phyloP scores from a whole-genome alignment of 257 asterid genomes.

The Plantago major region DNA sequence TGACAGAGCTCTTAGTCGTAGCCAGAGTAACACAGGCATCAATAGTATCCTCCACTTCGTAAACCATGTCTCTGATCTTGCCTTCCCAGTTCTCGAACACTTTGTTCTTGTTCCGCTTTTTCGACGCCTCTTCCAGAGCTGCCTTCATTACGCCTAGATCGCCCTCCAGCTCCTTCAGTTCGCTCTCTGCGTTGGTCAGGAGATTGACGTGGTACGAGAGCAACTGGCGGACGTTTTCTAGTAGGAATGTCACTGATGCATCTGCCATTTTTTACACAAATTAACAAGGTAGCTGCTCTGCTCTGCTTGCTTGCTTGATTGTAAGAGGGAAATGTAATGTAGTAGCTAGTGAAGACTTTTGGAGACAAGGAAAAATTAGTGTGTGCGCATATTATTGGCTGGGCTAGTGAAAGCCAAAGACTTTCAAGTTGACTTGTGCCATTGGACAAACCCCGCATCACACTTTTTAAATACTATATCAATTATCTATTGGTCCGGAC shows the following conservation, averaged over 20 bases:
- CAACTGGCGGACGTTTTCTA: not conserved
- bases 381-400: too few species aligned
- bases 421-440: too few species aligned
- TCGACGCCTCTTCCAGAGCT: not conserved
- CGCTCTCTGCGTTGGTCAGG: not conserved
- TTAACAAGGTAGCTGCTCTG: too few species aligned
- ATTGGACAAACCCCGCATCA: too few species aligned
- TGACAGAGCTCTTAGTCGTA: not conserved
- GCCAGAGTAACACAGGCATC: not conserved
- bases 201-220: not conserved
- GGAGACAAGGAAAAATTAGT: too few species aligned
- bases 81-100: conserved; percentile 2
- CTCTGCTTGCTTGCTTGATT: too few species aligned
- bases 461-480: too few species aligned
- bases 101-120: not conserved
- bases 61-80: not conserved
- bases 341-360: too few species aligned
- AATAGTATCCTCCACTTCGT: conserved; percentile 6
- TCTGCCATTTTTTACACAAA: conserved; percentile 1
- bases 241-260: conserved; percentile 2
- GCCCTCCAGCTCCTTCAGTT: not conserved
- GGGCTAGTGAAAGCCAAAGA: too few species aligned
- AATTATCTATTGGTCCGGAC: too few species aligned
- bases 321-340: too few species aligned
- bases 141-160: not conserved